Evolutionary conservation across 768 basidiomycete genomes (phyloP).

Genomic region (Hypholoma fasciculare): DNA sequence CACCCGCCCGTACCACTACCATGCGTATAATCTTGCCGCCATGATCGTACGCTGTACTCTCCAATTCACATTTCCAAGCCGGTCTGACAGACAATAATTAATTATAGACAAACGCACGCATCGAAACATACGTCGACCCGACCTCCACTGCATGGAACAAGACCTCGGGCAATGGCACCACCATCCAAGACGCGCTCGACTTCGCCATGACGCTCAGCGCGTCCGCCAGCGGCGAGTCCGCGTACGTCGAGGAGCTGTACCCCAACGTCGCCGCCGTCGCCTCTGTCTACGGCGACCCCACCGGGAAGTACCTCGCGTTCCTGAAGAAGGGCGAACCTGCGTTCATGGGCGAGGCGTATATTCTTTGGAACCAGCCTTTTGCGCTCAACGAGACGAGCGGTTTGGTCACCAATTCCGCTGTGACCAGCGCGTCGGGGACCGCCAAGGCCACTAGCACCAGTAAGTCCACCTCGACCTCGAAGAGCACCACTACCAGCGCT

Average conservation of each 20-base stretch:
- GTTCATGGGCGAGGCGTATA: conserved; percentile 46
- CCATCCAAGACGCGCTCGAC: conserved; percentile 60
- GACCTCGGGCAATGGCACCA: conserved; percentile 48
- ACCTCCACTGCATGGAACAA: conserved; percentile 47
- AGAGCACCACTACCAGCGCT: background rate
- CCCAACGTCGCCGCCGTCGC: conserved; percentile 60
- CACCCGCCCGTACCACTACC: conserved; percentile 67
- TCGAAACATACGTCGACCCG: conserved; percentile 47
- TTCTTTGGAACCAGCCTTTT: conserved; percentile 58
- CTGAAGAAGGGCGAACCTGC: conserved; percentile 35
- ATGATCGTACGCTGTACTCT: conserved; percentile 50
- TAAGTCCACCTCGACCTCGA: conserved; percentile 11
- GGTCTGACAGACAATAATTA: background rate
- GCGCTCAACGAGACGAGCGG: conserved; percentile 20
- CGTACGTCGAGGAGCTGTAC: conserved; percentile 50
- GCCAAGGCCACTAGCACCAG: conserved; percentile 9
- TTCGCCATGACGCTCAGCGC: conserved; percentile 51
- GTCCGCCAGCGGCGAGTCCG: conserved; percentile 28
- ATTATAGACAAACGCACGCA: conserved; percentile 53
- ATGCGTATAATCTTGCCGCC: conserved; percentile 65
- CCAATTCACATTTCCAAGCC: background rate
- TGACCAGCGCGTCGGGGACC: conserved; percentile 25
- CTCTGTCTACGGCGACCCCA: conserved; percentile 59
- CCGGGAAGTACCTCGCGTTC: conserved; percentile 54
- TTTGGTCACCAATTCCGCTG: conserved; percentile 20